Evolutionary conservation across 1,284 basidiomycete species (phyloP).

Genomic region (Neonothopanus nambi): DNA sequence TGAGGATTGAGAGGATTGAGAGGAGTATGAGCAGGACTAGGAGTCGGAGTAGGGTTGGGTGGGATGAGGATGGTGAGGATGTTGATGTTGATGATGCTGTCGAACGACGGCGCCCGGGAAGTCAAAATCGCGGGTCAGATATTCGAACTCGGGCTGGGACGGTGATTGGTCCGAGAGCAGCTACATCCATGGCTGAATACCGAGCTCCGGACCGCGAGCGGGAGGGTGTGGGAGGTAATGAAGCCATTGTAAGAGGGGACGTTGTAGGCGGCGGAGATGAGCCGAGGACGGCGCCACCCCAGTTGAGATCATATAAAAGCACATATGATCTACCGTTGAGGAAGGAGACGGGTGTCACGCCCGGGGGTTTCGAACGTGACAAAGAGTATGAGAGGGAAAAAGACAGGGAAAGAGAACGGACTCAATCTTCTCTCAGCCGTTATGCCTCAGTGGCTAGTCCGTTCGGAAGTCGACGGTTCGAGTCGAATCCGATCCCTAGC

Average conservation of each 20-base stretch:
- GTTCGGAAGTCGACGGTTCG: conserved; percentile 25
- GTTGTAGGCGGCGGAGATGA: conserved; percentile 11
- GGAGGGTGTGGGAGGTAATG: conserved; percentile 20
- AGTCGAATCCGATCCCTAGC: not conserved
- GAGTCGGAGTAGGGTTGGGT: conserved; percentile 10
- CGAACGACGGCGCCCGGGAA: conserved; percentile 8
- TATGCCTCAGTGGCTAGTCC: conserved; percentile 24
- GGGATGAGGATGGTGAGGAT: conserved; percentile 13
- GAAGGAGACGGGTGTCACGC: not conserved
- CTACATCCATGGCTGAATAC: conserved; percentile 54
- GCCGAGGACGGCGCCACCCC: conserved; percentile 11
- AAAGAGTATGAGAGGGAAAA: conserved; percentile 19
- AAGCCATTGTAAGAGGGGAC: conserved; percentile 22
- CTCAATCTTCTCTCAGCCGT: conserved; percentile 5
- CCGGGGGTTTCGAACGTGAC: conserved; percentile 4
- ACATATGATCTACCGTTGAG: conserved; percentile 5
- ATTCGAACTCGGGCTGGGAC: conserved; percentile 17
- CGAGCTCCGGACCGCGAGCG: conserved; percentile 23
- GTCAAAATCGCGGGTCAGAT: not conserved
- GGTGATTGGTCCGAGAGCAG: conserved; percentile 35
- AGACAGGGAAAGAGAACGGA: not conserved
- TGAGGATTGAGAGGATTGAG: conserved; percentile 19
- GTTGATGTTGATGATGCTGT: not conserved
- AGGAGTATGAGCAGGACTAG: conserved; percentile 11
- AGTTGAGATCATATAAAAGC: conserved; percentile 11